These are phyloP conservation scores for Laguncularia racemosa DNA, from an alignment of 345 rosid genomes.

Conservation along the genomic window DNA sequence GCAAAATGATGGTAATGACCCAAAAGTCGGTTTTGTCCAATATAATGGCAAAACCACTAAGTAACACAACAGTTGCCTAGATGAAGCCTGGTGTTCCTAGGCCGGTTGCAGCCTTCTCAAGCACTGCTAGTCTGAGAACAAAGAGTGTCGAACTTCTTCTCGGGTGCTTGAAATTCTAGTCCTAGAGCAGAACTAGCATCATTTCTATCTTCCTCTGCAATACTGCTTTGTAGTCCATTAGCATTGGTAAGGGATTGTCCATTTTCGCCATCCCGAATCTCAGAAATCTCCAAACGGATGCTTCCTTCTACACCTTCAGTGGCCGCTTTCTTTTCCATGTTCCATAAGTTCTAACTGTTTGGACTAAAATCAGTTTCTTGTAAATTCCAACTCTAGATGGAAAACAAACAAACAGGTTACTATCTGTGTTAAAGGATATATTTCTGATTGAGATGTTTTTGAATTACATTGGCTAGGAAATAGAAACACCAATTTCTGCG, in stretches of 20 bases:
- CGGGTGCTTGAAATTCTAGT: conserved; percentile 35
- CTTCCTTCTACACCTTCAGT: too few relatives aligned
- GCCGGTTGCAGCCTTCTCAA: conserved; percentile 74
- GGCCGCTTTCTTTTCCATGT: too few relatives aligned
- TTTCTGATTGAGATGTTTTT: too few relatives aligned
- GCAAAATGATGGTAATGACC: conserved; percentile 60
- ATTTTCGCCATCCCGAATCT: conserved; percentile 16
- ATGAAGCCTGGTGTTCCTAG: conserved; percentile 78
- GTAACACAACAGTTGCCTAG: conserved; percentile 89
- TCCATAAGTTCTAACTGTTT: too few relatives aligned
- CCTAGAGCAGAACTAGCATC: conserved; percentile 20
- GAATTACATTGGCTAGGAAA: too few relatives aligned
- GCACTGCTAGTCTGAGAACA: conserved; percentile 61
- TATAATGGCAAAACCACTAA: conserved; percentile 75
- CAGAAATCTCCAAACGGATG: background rate
- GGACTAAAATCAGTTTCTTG: too few relatives aligned
- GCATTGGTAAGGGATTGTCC: conserved; percentile 40
- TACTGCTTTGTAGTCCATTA: conserved; percentile 27
- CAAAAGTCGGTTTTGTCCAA: conserved; percentile 67
- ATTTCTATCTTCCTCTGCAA: conserved; percentile 36
- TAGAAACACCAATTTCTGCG: too few relatives aligned
- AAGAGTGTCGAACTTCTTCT: conserved; percentile 69
- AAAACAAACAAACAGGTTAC: too few relatives aligned
- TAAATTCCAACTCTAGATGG: too few relatives aligned
- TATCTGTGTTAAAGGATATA: too few relatives aligned